These are phyloP conservation scores for Ceratocystis destructans DNA, from an alignment of 2,329 filamentous ascomycete species.

Conservation along the genomic window DNA sequence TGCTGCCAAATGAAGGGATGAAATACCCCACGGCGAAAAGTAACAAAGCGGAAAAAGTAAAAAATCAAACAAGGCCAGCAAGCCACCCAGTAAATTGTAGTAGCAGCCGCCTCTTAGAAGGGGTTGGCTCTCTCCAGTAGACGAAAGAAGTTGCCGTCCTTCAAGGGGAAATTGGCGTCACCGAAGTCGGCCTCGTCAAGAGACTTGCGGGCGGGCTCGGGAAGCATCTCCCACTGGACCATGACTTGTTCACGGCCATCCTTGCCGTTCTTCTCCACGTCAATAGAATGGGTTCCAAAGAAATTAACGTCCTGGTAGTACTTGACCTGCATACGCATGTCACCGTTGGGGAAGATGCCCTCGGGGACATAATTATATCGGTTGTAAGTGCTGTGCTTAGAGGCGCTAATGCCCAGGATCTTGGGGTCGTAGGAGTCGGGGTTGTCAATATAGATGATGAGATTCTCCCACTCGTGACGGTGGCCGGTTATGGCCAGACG, in stretches of 20 bases:
- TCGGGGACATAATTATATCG: conserved; percentile 19
- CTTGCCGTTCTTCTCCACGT: conserved; percentile 25
- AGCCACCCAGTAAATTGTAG: neutral
- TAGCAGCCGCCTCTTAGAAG: conserved; percentile 7
- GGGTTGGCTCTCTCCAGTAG: conserved; percentile 20
- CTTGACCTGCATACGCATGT: conserved; percentile 24
- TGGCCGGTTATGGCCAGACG: conserved; percentile 24
- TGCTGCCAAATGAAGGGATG: neutral
- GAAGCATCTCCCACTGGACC: conserved; percentile 33
- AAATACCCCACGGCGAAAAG: neutral
- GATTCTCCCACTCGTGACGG: conserved; percentile 31
- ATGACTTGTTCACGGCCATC: conserved; percentile 30
- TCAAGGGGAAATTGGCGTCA: conserved; percentile 31
- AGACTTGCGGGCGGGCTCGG: conserved; percentile 26
- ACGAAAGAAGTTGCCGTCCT: conserved; percentile 24
- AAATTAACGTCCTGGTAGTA: conserved; percentile 26
- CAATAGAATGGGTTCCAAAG: conserved; percentile 27
- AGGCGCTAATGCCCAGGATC: conserved; percentile 29
- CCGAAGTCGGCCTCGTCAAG: conserved; percentile 31
- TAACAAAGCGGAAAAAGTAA: neutral
- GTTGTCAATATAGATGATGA: conserved; percentile 26
- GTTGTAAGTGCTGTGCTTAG: conserved; percentile 28
- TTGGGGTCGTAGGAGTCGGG: conserved; percentile 22
- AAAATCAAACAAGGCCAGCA: neutral
- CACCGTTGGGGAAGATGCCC: conserved; percentile 11